Evolutionary conservation across 441 rosid species (phyloP).

Genomic region (Kokia cookei): DNA sequence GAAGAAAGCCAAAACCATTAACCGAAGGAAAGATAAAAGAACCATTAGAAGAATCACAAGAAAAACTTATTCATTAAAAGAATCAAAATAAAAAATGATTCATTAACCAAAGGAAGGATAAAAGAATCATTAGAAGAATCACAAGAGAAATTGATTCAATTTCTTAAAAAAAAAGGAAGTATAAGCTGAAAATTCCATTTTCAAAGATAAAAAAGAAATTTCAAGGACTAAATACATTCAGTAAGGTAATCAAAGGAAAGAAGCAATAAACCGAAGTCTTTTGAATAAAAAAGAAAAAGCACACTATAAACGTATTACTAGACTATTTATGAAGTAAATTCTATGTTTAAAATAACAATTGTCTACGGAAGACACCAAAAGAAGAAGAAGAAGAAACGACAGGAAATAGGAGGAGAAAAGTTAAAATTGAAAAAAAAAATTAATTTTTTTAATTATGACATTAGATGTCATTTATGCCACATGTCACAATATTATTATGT

Average conservation of each 20-base stretch:
- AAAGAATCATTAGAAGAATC: background rate
- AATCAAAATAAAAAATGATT: background rate
- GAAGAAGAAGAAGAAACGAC: background rate
- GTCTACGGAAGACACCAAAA: background rate
- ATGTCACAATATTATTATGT: no score
- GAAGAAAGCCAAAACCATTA: conserved; percentile 14
- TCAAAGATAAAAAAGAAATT: background rate
- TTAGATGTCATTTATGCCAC: no score
- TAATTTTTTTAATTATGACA: no score
- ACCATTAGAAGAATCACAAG: background rate
- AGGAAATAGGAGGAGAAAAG: no score
- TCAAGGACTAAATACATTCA: background rate
- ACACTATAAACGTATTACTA: background rate
- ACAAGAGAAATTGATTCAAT: background rate
- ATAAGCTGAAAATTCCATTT: background rate
- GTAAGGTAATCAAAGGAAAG: background rate
- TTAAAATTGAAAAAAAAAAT: no score
- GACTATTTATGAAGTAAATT: background rate
- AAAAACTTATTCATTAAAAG: background rate
- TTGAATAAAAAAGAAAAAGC: background rate
- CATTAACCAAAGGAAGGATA: conserved; percentile 7
- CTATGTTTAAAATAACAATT: background rate
- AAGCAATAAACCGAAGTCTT: background rate
- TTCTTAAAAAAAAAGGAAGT: background rate
- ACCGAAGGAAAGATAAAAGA: background rate